These are phyloP conservation scores for Hypoxylon sp. DNA, from an alignment of 2,329 filamentous ascomycete genomes.

Conservation along the genomic window DNA sequence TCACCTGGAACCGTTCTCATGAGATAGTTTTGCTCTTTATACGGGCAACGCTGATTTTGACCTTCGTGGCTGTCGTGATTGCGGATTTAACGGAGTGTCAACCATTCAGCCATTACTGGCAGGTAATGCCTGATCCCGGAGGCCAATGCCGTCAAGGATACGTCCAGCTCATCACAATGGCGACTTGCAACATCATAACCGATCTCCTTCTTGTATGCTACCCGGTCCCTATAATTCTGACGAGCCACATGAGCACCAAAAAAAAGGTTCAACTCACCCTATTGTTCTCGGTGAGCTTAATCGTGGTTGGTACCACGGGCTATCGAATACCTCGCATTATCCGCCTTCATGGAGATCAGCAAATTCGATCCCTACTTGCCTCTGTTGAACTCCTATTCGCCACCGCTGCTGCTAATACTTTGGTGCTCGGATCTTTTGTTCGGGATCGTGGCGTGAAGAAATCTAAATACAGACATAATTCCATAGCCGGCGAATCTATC, in stretches of 20 bases:
- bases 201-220: conserved; percentile 90
- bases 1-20: conserved; percentile 85
- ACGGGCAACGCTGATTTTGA: conserved; percentile 80
- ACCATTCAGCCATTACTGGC: conserved; percentile 82
- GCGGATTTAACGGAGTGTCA: conserved; percentile 88
- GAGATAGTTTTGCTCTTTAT: conserved; percentile 79
- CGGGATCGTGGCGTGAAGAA: conserved; percentile 93
- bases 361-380: conserved; percentile 89
- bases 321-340: conserved; percentile 88
- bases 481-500: conserved; percentile 73
- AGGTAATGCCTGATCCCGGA: conserved; percentile 88
- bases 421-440: conserved; percentile 93
- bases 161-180: conserved; percentile 90
- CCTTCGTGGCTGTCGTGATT: conserved; percentile 85
- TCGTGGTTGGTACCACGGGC: conserved; percentile 83
- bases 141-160: conserved; percentile 88
- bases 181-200: conserved; percentile 88
- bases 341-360: conserved; percentile 78
- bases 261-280: conserved; percentile 84
- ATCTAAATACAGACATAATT: conserved; percentile 80
- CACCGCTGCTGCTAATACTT: conserved; percentile 86
- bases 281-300: conserved; percentile 87
- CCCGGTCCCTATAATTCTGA: conserved; percentile 88
- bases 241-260: conserved; percentile 80
- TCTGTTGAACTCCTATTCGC: conserved; percentile 93